Base-by-base conservation (phyloP, 1,139 yeast genomes). In the Hanseniaspora gamundiae region DNA sequence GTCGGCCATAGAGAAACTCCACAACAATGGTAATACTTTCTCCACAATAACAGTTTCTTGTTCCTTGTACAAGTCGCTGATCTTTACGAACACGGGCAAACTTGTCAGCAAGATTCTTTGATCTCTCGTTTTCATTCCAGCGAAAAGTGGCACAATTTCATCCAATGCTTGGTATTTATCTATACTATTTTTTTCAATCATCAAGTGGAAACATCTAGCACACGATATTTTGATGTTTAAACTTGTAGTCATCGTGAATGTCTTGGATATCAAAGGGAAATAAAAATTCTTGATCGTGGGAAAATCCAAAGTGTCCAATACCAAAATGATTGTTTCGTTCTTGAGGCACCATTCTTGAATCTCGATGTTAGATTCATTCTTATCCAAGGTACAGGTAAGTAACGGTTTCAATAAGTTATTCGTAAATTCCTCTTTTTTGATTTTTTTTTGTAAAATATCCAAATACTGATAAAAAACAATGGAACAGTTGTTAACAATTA, bases 161-260 rank as follows among this genome's bases (percentile, higher is more conserved):
- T 88, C 96, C 35, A 71, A 71, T 24, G 87, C 76, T 4, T 84
- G 75, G 43, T 76, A 71, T 52, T 76, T 79, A 55, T 91, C 95
- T 42, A 88, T 69, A 2, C 77, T 73, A 50, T 76, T 76, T 26
- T 65, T 65, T 13, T 70, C 72, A 13, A 85, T 72, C 55, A 87
- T 65, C 41, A 66, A 62, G 21, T 73, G 71, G 53, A 91, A 80
- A 1, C 84, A 70, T 26, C 70, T 66, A n/a, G 87, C 69, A 2
- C 94, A 75, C 13, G 78, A 71, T 29, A 80, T 67, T 54, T 91
- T 87, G 27, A 88, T 83, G 3, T 84, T 77, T 35, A 87, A 65
- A 36, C 91, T 76, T 0, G 93, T 83, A 0, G 97, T 88, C 39
- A 86, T 82, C 36, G 85, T 75, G 61, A 87, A 88, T 2, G 85